These are phyloP conservation scores for Cornus controversa DNA, from an alignment of 148 eudicot species.

Conservation along the genomic window DNA sequence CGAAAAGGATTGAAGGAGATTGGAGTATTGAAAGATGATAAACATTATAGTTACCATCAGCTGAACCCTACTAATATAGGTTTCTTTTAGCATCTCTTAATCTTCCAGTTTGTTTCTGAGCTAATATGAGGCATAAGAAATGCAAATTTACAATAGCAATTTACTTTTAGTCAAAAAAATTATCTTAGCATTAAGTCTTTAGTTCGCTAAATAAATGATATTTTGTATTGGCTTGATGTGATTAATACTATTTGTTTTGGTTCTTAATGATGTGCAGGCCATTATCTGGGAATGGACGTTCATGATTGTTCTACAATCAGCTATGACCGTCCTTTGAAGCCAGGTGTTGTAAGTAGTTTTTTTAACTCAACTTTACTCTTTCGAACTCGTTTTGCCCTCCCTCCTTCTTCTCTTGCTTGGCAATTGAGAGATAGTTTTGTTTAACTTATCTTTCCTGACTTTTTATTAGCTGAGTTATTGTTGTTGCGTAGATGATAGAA, in stretches of 20 bases:
- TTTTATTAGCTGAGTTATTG: background rate
- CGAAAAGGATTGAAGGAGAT: conserved; percentile 68
- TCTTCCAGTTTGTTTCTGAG: conserved; percentile 2
- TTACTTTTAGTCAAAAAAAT: background rate
- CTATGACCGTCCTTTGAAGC: conserved; percentile 66
- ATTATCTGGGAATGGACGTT: conserved; percentile 95
- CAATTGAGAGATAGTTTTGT: background rate
- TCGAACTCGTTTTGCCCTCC: background rate
- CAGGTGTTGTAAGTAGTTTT: conserved; percentile 76
- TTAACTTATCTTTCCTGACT: background rate
- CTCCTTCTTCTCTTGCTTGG: background rate
- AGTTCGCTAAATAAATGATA: background rate
- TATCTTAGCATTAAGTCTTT: background rate
- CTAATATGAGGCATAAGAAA: conserved; percentile 6
- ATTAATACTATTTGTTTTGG: background rate
- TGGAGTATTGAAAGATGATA: conserved; percentile 62
- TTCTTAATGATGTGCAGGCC: conserved; percentile 45
- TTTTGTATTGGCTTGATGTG: background rate
- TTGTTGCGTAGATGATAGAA: background rate
- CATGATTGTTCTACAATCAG: conserved; percentile 83
- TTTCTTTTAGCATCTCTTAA: conserved; percentile 18
- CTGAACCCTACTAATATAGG: conserved; percentile 96
- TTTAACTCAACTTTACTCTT: conserved; percentile 11
- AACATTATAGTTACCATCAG: conserved; percentile 55
- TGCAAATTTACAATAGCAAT: background rate